Evolutionary conservation across 345 rosid genomes (phyloP).

Genomic region (Hypericum perforatum): DNA sequence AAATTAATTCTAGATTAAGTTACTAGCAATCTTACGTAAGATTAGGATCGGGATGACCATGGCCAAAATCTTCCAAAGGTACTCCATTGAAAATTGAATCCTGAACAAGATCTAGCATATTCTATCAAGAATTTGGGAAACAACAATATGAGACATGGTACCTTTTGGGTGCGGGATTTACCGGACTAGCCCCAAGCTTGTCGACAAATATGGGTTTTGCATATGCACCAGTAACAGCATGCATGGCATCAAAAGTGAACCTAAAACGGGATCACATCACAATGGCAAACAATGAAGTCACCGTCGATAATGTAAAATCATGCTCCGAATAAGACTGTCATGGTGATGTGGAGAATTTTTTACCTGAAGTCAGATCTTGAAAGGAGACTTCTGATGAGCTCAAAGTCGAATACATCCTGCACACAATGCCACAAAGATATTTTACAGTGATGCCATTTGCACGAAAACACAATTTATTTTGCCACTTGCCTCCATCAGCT

Average conservation of each 20-base stretch:
- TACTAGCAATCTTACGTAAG: conserved; percentile 50
- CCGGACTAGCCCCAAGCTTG: conserved; percentile 63
- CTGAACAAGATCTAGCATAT: conserved; percentile 34
- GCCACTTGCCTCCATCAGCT: conserved; percentile 73
- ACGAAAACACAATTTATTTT: conserved; percentile 6
- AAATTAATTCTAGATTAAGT: conserved; percentile 5
- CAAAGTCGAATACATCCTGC: conserved; percentile 88
- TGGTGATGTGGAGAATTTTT: no score
- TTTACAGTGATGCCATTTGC: conserved; percentile 13
- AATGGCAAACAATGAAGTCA: no score
- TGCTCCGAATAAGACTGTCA: no score
- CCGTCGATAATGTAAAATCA: no score
- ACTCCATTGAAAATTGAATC: conserved; percentile 79
- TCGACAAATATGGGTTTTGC: conserved; percentile 89
- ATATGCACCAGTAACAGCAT: conserved; percentile 94
- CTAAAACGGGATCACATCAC: conserved; percentile 21
- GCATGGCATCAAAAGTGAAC: conserved; percentile 91
- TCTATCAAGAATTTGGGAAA: conserved; percentile 10
- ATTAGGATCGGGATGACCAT: conserved; percentile 97
- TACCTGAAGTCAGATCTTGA: conserved; percentile 71
- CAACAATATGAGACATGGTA: conserved; percentile 10
- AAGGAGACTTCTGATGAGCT: conserved; percentile 67
- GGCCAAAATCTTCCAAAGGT: conserved; percentile 91
- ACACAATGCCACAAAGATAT: conserved; percentile 15
- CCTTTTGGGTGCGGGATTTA: conserved; percentile 23